A percentile compares a stretch with the other conserved stretches of the same genome.
phyloP scores from a whole-genome alignment of 2,329 filamentous ascomycete species.

The Ceratocystis harringtonii region DNA sequence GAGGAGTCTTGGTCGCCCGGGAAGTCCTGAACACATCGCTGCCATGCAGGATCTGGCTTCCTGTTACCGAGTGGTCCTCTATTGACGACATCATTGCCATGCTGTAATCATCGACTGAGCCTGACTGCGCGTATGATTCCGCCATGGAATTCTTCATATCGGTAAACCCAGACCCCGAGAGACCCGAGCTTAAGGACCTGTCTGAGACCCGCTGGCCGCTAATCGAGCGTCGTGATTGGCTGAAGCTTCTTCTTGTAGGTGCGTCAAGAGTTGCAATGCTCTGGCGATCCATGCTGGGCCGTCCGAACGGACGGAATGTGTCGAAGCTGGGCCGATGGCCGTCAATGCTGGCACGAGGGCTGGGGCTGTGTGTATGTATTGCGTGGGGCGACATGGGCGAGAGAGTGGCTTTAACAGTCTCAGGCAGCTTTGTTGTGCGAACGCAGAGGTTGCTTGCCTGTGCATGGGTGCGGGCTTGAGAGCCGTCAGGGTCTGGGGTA shows the following conservation, averaged over 20 bases:
- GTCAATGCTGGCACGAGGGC: slow-evolving; percentile 42
- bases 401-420: slow-evolving; percentile 47
- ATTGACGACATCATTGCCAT: slow-evolving; percentile 53
- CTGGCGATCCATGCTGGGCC: slow-evolving; percentile 40
- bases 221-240: slow-evolving; percentile 39
- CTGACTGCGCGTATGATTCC: slow-evolving; percentile 61
- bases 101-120: slow-evolving; percentile 50
- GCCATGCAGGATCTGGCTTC: slow-evolving; percentile 74
- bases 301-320: slow-evolving; percentile 31
- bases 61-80: slow-evolving; percentile 51
- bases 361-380: slow-evolving; percentile 30
- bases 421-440: slow-evolving; percentile 32
- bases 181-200: not conserved
- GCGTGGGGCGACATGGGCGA: slow-evolving; percentile 34
- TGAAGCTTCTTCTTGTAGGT: slow-evolving; percentile 46
- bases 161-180: slow-evolving; percentile 20
- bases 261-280: slow-evolving; percentile 27
- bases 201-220: slow-evolving; percentile 26
- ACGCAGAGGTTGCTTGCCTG: slow-evolving; percentile 21
- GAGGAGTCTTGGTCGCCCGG: not conserved
- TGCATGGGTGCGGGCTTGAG: slow-evolving; percentile 16
- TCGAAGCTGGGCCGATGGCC: slow-evolving; percentile 40
- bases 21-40: slow-evolving; percentile 62
- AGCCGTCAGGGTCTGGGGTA: not conserved
- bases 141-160: slow-evolving; percentile 44